Base-by-base conservation (phyloP, 176 grass and related monocot species). In the Phoenix roebelenii region DNA sequence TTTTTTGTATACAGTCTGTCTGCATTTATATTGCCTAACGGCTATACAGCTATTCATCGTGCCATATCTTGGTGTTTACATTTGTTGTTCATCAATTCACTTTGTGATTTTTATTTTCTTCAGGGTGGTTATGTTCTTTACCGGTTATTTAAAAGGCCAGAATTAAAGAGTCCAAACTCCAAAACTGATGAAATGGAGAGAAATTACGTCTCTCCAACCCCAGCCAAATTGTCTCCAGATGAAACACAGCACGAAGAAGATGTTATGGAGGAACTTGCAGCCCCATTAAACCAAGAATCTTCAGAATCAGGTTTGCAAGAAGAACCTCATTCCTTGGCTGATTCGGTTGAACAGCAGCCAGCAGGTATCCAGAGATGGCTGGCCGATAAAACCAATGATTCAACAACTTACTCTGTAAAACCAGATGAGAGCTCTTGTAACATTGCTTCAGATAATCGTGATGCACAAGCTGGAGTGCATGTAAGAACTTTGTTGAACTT, bases 61-160 rank as follows among this genome's bases (percentile, higher is more conserved):
- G 35, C 35, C 7, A 44, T 44, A 12, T 14, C 10, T 44, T 44
- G 2, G 9, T 44, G 35, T 44, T 44, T 44, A 9, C 9, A 44
- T 2, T 12, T 44, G 7, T 44, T 44, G 35, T 44, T 44, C 35
- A 2, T 44, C 12, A 44, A 44, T 44, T 44, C 35, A 44, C 10
- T 44, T 44, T 44, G 10, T 12, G 10, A 44, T 44, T 44, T 44
- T 44, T 44, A 14, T 18, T 51, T 82, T 70, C 49, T 23, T 1
- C 64, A 96, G 86, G 92, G 92, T 35, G 81, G 87, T 67, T 97
- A 97, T 72, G 87, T 97, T 69, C 78, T 97, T 39, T 97, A 97
- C 61, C 84, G 82, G 29, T 48, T 97, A 18, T 97, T 97, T 59
- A 70, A 65, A 52, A 97, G 88, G 69, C 4, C 61, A 66, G 73